phyloP scores from a whole-genome alignment of 306 rosid genomes.

The Fagus crenata region DNA sequence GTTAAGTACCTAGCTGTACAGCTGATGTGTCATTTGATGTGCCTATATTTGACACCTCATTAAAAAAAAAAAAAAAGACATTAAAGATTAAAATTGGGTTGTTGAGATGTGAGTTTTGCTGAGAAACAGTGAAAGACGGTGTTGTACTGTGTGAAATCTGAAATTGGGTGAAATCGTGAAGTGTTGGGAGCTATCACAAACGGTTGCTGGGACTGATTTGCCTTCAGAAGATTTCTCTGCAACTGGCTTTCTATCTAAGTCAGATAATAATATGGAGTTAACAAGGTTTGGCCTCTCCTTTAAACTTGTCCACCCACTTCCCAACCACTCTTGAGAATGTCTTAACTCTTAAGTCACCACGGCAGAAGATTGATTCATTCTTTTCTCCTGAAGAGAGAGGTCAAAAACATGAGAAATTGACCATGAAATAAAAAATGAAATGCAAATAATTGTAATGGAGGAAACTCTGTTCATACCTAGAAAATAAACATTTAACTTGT shows the following conservation, averaged over 20 bases:
- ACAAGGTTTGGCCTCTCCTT: conserved; percentile 67
- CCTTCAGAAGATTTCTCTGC: conserved; percentile 23
- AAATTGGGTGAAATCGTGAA: no score
- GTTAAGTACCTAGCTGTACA: no score
- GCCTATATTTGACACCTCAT: no score
- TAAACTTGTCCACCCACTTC: conserved; percentile 50
- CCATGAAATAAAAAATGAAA: neutral
- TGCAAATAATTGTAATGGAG: neutral
- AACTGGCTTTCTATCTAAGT: conserved; percentile 29
- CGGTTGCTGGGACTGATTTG: conserved; percentile 6
- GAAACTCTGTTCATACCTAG: conserved; percentile 51
- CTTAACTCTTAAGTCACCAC: conserved; percentile 39
- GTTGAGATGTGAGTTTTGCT: no score
- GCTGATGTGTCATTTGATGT: no score
- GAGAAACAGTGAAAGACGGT: no score
- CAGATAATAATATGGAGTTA: conserved; percentile 25
- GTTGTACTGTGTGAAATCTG: no score
- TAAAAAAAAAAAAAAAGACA: no score
- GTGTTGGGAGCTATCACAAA: conserved; percentile 19
- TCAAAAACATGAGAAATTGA: neutral
- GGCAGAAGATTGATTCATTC: conserved; percentile 35
- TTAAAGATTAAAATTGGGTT: no score
- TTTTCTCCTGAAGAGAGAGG: conserved; percentile 59
- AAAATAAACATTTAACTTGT: conserved; percentile 54
- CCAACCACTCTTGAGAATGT: conserved; percentile 78